Conservation (phyloP, 495 filamentous ascomycete species). For the Xylaria venustula region DNA sequence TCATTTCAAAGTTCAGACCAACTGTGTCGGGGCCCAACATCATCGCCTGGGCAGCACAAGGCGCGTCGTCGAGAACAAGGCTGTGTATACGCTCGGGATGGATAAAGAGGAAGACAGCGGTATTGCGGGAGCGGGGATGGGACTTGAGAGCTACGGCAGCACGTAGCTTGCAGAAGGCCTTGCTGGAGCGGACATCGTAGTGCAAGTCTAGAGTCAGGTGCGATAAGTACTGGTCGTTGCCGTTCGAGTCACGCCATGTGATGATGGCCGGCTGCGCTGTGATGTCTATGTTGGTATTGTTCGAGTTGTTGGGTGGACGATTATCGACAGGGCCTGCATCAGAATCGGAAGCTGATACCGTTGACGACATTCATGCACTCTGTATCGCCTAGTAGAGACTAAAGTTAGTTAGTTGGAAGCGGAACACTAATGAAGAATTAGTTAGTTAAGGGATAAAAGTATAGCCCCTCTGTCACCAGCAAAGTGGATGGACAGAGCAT, state of each 20-base stretch:
- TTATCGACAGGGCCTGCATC: neutral
- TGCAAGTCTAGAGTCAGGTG: slow-evolving; percentile 4
- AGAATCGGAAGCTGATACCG: slow-evolving; percentile 5
- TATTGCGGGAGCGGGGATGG: slow-evolving; percentile 8
- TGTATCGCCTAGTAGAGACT: slow-evolving; percentile 1
- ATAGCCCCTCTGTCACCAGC: slow-evolving; percentile 6
- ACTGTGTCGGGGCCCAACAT: slow-evolving; percentile 1
- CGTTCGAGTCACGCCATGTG: neutral
- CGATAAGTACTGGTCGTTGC: slow-evolving; percentile 1
- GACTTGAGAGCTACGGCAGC: slow-evolving; percentile 7
- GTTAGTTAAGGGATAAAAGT: neutral
- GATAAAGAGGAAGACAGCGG: slow-evolving; percentile 5
- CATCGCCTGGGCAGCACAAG: slow-evolving; percentile 19
- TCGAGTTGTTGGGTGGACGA: neutral
- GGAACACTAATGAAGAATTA: slow-evolving; percentile 3
- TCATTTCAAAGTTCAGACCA: neutral
- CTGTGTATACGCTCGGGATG: slow-evolving; percentile 33
- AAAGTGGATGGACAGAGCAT: slow-evolving; percentile 9
- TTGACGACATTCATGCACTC: slow-evolving; percentile 10
- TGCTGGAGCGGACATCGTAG: slow-evolving; percentile 11
- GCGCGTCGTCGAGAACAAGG: slow-evolving; percentile 39
- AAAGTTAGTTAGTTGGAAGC: neutral
- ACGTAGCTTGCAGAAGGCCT: slow-evolving; percentile 9
- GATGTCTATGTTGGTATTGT: neutral
- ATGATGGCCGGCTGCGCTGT: slow-evolving; percentile 5